These are phyloP conservation scores for Metschnikowia cubensis DNA, from an alignment of 805 yeast species.

Conservation along the genomic window DNA sequence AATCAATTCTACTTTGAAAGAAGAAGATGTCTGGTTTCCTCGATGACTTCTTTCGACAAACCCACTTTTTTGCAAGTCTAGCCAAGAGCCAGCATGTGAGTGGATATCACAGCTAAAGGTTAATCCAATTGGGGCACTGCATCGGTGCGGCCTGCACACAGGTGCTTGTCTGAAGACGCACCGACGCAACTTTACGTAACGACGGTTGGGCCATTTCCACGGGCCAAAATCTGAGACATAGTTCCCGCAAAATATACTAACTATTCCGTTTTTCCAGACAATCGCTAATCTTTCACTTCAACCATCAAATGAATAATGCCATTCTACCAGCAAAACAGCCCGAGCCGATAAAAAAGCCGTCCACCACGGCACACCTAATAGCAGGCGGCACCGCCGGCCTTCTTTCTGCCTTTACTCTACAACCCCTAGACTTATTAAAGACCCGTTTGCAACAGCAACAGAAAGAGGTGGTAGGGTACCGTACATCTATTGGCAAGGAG, in stretches of 20 bases:
- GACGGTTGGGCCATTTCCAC: not conserved
- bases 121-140: not conserved
- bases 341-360: conserved; percentile 6
- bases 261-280: not conserved
- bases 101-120: too few species aligned
- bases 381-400: conserved; percentile 88
- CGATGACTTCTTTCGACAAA: too few species aligned
- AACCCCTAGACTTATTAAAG: conserved; percentile 85
- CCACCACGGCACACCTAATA: conserved; percentile 47
- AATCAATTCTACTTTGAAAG: too few species aligned
- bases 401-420: conserved; percentile 72
- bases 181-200: conserved; percentile 5
- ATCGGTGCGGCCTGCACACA: not conserved
- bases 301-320: not conserved
- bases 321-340: not conserved
- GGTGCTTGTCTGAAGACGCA: not conserved
- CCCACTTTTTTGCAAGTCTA: too few species aligned
- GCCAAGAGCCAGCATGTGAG: too few species aligned
- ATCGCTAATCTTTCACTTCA: not conserved
- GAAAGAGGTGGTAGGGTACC: conserved; percentile 16
- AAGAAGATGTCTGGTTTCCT: too few species aligned
- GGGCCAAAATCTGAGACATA: not conserved
- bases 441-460: conserved; percentile 71
- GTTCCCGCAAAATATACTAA: not conserved
- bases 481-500: conserved; percentile 36